Evolutionary conservation across 2,329 filamentous ascomycete species (phyloP).

Genomic region (Arthrobotrys pseudoclavata): DNA sequence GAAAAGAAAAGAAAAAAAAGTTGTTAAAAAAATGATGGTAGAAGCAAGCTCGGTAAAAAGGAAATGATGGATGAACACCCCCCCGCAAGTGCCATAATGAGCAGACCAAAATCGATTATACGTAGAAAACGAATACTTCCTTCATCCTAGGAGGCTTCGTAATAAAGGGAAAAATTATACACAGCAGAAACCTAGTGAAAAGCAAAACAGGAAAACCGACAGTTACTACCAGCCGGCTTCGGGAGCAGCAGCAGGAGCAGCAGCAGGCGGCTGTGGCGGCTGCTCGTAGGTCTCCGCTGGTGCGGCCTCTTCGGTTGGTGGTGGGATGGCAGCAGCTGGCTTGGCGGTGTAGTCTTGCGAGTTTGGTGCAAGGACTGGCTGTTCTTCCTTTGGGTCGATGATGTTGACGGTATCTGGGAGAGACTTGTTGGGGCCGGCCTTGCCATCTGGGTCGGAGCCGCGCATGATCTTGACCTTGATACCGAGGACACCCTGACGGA

Average conservation of each 20-base stretch:
- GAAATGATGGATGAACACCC: conserved; percentile 46
- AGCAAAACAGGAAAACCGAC: conserved; percentile 31
- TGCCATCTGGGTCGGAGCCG: conserved; percentile 98
- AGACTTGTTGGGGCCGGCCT: conserved; percentile 95
- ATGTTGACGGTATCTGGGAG: conserved; percentile 99
- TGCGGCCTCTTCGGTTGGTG: conserved; percentile 41
- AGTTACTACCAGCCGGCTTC: conserved; percentile 50
- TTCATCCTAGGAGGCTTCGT: conserved; percentile 31
- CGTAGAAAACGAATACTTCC: conserved; percentile 27
- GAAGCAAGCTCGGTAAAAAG: conserved; percentile 49
- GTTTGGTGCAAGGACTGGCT: conserved; percentile 91
- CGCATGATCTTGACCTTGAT: conserved; percentile 99
- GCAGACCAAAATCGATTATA: conserved; percentile 52
- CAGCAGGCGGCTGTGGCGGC: conserved; percentile 38
- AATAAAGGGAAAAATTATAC: conserved; percentile 51
- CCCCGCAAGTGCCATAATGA: conserved; percentile 58
- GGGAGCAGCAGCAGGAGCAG: conserved; percentile 26
- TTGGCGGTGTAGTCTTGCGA: conserved; percentile 87
- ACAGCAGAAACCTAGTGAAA: conserved; percentile 36
- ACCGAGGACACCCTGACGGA: conserved; percentile 99
- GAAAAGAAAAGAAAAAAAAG: conserved; percentile 26
- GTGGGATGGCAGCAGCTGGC: conserved; percentile 47
- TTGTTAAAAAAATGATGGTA: conserved; percentile 20
- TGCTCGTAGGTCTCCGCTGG: conserved; percentile 52
- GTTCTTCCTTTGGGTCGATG: conserved; percentile 99